These are phyloP conservation scores for Leptographium lundbergii DNA, from an alignment of 2,329 filamentous ascomycete species.

Conservation along the genomic window DNA sequence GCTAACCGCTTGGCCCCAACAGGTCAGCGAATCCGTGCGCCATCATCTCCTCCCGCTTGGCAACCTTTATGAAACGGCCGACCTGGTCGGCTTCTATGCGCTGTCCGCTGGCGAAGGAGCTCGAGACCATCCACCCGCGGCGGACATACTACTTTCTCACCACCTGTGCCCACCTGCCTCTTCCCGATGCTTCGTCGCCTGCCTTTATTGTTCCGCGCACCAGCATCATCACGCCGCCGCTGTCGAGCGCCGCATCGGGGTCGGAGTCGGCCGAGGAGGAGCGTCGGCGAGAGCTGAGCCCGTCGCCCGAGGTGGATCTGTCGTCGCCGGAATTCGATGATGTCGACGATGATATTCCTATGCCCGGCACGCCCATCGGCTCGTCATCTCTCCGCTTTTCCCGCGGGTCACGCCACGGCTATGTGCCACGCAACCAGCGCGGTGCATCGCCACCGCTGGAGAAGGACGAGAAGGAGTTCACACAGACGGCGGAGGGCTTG, in stretches of 20 bases:
- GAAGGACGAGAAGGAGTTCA: slow-evolving; percentile 93
- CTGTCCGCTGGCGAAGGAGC: slow-evolving; percentile 85
- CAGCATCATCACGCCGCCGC: slow-evolving; percentile 68
- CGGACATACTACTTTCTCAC: slow-evolving; percentile 96
- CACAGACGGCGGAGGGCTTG: slow-evolving; percentile 81
- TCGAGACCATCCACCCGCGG: slow-evolving; percentile 83
- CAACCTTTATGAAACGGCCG: slow-evolving; percentile 77
- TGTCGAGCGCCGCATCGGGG: slow-evolving; percentile 56
- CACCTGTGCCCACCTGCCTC: slow-evolving; percentile 69
- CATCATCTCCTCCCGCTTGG: slow-evolving; percentile 85
- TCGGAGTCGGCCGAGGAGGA: slow-evolving; percentile 63
- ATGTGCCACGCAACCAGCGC: slow-evolving; percentile 34
- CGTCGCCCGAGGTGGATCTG: slow-evolving; percentile 86
- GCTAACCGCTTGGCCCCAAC: slow-evolving; percentile 11
- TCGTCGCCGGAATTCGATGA: slow-evolving; percentile 80
- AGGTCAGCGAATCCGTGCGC: slow-evolving; percentile 94
- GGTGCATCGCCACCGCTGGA: slow-evolving; percentile 82
- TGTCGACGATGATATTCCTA: slow-evolving; percentile 43
- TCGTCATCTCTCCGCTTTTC: slow-evolving; percentile 43
- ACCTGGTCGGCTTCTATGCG: slow-evolving; percentile 66
- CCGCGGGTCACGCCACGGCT: slow-evolving; percentile 23
- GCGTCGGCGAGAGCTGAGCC: slow-evolving; percentile 58
- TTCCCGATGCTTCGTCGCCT: slow-evolving; percentile 49
- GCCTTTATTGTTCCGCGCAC: slow-evolving; percentile 31
- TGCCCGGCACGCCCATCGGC: slow-evolving; percentile 50